Percentiles rank a stretch among this genome's conserved stretches.
Conservation (phyloP, 2,329 filamentous ascomycete genomes). For the Leptoxyphium fumago region DNA sequence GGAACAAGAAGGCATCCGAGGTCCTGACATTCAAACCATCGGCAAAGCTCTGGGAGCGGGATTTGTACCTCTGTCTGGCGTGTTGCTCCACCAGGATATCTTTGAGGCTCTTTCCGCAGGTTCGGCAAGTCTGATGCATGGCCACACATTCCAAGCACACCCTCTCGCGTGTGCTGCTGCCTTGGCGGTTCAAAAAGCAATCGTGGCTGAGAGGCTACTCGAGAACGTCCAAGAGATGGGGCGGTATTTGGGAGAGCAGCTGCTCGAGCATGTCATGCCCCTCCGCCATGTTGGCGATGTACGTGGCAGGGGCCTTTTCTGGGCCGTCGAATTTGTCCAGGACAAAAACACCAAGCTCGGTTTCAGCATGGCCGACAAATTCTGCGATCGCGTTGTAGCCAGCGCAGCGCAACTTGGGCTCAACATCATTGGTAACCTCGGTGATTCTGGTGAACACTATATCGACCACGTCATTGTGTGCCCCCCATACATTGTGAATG, state of each 20-base stretch:
- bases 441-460: no score
- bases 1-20: no score
- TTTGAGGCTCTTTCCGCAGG: conserved; percentile 28
- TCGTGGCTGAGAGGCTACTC: conserved; percentile 39
- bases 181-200: conserved; percentile 44
- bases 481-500: conserved; percentile 51
- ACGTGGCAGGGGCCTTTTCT: conserved; percentile 42
- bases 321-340: conserved; percentile 43
- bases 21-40: conserved; percentile 47
- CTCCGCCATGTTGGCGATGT: conserved; percentile 43
- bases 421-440: no score
- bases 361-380: neutral
- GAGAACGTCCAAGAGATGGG: conserved; percentile 42
- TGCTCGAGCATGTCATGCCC: conserved; percentile 26
- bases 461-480: conserved; percentile 53
- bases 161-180: conserved; percentile 43
- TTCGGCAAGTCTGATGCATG: conserved; percentile 36
- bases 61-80: conserved; percentile 42
- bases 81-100: conserved; percentile 38
- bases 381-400: no score
- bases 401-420: no score
- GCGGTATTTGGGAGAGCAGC: conserved; percentile 24
- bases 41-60: conserved; percentile 52
- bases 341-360: conserved; percentile 33
- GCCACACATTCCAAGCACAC: conserved; percentile 47